phyloP scores from a whole-genome alignment of 257 asterid species.

The Apocynum venetum region DNA sequence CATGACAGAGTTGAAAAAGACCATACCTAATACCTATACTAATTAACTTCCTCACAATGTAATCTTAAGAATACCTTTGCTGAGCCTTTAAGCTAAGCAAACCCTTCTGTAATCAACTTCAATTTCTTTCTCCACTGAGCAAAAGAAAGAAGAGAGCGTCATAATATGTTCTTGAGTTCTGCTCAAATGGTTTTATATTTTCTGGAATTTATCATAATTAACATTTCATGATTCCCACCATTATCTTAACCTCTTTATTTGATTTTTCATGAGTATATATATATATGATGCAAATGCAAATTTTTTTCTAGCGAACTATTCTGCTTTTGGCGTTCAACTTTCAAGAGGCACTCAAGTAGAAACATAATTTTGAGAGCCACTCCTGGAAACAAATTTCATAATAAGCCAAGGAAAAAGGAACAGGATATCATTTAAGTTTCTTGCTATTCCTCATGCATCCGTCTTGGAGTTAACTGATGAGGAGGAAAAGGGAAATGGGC shows the following conservation, averaged over 20 bases:
- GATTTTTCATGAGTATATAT: neutral
- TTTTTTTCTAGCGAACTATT: neutral
- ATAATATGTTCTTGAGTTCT: constrained; percentile 5
- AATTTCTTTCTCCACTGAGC: constrained; percentile 3
- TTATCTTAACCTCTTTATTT: neutral
- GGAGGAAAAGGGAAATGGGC: neutral
- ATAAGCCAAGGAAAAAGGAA: constrained; percentile 7
- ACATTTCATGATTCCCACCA: neutral
- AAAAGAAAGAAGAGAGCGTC: neutral
- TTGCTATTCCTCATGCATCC: constrained; percentile 1
- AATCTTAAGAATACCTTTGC: constrained; percentile 23
- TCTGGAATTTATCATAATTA: neutral
- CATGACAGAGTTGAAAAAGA: neutral
- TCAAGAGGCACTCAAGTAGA: constrained; percentile 4
- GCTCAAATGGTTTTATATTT: neutral
- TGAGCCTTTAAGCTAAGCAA: constrained; percentile 42
- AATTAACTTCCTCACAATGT: constrained; percentile 1
- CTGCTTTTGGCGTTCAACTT: neutral
- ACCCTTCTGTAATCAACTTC: constrained; percentile 4
- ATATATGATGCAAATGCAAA: neutral
- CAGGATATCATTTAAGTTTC: constrained; percentile 10
- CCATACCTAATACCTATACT: neutral
- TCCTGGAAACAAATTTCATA: constrained; percentile 18
- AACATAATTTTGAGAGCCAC: constrained; percentile 29
- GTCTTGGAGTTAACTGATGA: neutral